Evolutionary conservation across 1,284 basidiomycete species (phyloP).

Genomic region (Apiotrichum siamense): DNA sequence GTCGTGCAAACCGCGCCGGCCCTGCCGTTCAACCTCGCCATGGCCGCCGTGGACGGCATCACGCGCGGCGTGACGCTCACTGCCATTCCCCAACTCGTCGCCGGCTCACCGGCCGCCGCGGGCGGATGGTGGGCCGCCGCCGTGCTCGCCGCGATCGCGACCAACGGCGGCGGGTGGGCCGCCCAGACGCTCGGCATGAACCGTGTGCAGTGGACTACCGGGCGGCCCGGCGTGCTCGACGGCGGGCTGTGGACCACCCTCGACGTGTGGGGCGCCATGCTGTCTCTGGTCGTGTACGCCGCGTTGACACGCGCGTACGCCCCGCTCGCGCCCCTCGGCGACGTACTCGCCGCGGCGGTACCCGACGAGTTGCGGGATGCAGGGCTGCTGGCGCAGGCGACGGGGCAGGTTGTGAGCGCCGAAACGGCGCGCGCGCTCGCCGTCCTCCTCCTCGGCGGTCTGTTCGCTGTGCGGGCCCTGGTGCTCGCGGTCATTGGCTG

Average conservation of each 20-base stretch:
- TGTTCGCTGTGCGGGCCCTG: constrained; percentile 28
- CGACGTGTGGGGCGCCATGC: constrained; percentile 34
- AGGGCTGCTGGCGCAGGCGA: constrained; percentile 2
- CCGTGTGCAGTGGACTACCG: constrained; percentile 26
- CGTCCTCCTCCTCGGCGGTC: constrained; percentile 24
- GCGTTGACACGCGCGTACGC: constrained; percentile 14
- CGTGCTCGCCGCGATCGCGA: constrained; percentile 32
- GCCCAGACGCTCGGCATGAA: constrained; percentile 27
- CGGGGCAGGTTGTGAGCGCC: neutral
- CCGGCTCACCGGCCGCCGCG: neutral
- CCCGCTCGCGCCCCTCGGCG: constrained; percentile 10
- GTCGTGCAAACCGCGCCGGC: constrained; percentile 24
- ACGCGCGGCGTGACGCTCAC: constrained; percentile 29
- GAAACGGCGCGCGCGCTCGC: constrained; percentile 27
- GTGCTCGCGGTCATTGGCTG: constrained; percentile 9
- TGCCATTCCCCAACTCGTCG: neutral
- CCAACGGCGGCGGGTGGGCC: constrained; percentile 33
- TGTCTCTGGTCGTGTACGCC: constrained; percentile 23
- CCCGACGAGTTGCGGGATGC: constrained; percentile 15
- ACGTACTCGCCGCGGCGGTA: constrained; percentile 11
- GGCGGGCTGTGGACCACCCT: constrained; percentile 30
- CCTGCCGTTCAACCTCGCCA: constrained; percentile 27
- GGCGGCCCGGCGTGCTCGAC: constrained; percentile 26
- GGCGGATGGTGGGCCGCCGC: constrained; percentile 22
- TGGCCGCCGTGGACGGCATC: constrained; percentile 30